These are phyloP conservation scores for Russula earlei DNA, from an alignment of 768 basidiomycete species.

Conservation along the genomic window DNA sequence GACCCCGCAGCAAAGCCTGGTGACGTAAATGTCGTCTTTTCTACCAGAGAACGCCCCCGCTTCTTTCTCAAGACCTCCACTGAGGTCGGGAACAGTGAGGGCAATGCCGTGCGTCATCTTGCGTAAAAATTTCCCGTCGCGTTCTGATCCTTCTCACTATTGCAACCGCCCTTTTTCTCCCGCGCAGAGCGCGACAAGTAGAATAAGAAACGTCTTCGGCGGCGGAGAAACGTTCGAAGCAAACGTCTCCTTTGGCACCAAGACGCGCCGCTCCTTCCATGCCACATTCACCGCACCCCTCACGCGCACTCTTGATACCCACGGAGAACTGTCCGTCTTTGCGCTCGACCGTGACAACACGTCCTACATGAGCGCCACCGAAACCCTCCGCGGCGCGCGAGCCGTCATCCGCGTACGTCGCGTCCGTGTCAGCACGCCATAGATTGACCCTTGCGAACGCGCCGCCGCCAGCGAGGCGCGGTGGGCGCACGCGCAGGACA, in stretches of 20 bases:
- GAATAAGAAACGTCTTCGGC: slow-evolving; percentile 82
- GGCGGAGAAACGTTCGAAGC: slow-evolving; percentile 85
- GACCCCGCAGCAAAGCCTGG: slow-evolving; percentile 43
- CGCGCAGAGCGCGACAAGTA: slow-evolving; percentile 62
- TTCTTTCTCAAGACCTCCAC: slow-evolving; percentile 76
- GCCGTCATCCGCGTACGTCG: slow-evolving; percentile 68
- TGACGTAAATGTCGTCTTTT: slow-evolving; percentile 76
- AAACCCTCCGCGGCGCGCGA: slow-evolving; percentile 55
- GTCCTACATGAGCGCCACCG: slow-evolving; percentile 60
- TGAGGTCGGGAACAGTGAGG: slow-evolving; percentile 90
- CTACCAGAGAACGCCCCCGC: slow-evolving; percentile 64
- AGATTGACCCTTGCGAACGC: slow-evolving; percentile 4
- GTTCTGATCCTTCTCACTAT: neutral
- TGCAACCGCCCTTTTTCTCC: slow-evolving; percentile 11
- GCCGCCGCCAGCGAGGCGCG: slow-evolving; percentile 4
- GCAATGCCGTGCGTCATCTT: slow-evolving; percentile 63
- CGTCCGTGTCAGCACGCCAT: slow-evolving; percentile 13
- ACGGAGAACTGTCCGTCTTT: slow-evolving; percentile 63
- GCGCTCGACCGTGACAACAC: slow-evolving; percentile 75
- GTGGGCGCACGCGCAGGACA: slow-evolving; percentile 27
- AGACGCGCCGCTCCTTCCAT: slow-evolving; percentile 76
- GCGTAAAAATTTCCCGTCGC: neutral
- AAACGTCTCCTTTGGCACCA: slow-evolving; percentile 75
- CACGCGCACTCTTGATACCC: slow-evolving; percentile 49
- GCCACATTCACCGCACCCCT: slow-evolving; percentile 57